Base-by-base conservation (phyloP, 176 grass and related monocot species). In the Musa schizocarpa region DNA sequence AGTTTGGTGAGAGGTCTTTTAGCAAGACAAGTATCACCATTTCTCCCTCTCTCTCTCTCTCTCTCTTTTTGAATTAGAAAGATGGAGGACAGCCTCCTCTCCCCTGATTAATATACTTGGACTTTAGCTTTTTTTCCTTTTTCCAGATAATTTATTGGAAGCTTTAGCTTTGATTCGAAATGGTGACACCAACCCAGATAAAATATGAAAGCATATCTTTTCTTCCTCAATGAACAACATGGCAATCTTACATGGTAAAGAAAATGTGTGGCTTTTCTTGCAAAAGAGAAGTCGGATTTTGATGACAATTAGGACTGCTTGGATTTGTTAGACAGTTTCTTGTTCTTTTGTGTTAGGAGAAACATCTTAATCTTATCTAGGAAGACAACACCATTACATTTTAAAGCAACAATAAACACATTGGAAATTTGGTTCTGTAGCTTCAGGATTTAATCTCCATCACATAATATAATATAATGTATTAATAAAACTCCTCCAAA, bases 321-420 rank as follows among this genome's bases (percentile, higher is more conserved):
- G n/a, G 57, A 61, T 61, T n/a, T n/a, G 57, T 7, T 61, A 8
- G 13, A 20, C 24, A 5, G 25, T 23, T 43, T 26, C 22, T 34
- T 13, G 14, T 34, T 68, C 9, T 25, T 29, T 25, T 68, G 24
- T 29, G 65, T 26, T 68, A 68, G 65, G 65, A 68, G 65, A 25
- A 13, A 68, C 65, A 68, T 68, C 65, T 34, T 68, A 68, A 68
- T 68, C 65, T 68, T 48, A 29, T 68, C 65, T 61, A 8, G 13
- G 57, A 61, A n/a, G 34, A 43, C n/a, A 21, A 61, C 16, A 14
- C 57, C 9, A 61, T 8, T 7, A 61, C 7, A 19, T 8, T 61
- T 14, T 0, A 14, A 61, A 61, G 17, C 17, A 61, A n/a, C 21
- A 59, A 7, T 1, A 1, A 58, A 61, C 1, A 61, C 4, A 61